Evolutionary conservation across 2,329 filamentous ascomycete species (phyloP).

Genomic region (Calonectria pseudoreteaudii): DNA sequence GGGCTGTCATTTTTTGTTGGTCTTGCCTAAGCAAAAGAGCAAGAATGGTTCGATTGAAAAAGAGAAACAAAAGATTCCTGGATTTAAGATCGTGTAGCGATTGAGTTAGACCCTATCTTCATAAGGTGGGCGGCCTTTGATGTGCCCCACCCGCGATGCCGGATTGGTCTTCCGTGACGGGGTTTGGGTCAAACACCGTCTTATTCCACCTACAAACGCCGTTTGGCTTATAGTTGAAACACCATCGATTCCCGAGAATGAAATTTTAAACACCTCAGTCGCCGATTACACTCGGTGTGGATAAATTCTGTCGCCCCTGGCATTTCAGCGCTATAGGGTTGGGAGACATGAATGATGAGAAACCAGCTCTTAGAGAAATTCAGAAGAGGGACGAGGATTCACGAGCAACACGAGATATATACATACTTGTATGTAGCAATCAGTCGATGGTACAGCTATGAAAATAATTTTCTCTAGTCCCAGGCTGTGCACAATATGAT

Average conservation of each 20-base stretch:
- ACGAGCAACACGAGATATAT: neutral
- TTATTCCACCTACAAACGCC: neutral
- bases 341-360: neutral
- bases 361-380: neutral
- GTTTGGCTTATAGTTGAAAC: neutral
- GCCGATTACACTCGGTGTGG: neutral
- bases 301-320: neutral
- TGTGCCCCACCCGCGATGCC: neutral
- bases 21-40: too few relatives aligned
- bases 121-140: neutral
- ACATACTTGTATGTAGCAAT: neutral
- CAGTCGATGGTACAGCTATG: neutral
- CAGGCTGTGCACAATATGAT: too few relatives aligned
- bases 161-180: neutral
- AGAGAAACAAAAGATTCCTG: neutral
- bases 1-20: slow-evolving; percentile 30
- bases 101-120: too few relatives aligned
- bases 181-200: neutral
- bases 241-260: neutral
- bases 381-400: neutral
- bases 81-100: too few relatives aligned
- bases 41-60: neutral
- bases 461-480: too few relatives aligned
- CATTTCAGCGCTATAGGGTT: neutral
- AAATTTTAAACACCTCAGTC: neutral